These are phyloP conservation scores for Diaporthe amygdali DNA, from an alignment of 2,329 filamentous ascomycete genomes.

Conservation along the genomic window DNA sequence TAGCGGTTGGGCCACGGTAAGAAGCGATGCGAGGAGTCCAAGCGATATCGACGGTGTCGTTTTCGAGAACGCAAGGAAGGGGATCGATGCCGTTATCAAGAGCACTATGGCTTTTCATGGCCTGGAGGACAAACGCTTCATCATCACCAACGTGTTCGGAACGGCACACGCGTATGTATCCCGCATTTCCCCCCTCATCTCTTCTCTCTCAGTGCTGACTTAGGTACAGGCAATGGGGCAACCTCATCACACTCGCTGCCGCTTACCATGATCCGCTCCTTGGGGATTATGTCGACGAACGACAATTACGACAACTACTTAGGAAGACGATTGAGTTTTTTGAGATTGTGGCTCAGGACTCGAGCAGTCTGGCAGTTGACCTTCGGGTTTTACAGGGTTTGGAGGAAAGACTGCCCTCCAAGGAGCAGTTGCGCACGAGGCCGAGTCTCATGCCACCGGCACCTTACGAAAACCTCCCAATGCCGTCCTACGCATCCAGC, in stretches of 20 bases:
- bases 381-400: conserved; percentile 72
- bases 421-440: conserved; percentile 1
- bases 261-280: conserved; percentile 73
- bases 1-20: conserved; percentile 29
- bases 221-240: conserved; percentile 84
- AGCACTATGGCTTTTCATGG: conserved; percentile 84
- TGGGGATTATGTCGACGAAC: conserved; percentile 58
- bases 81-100: conserved; percentile 76
- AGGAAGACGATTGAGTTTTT: conserved; percentile 79
- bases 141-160: conserved; percentile 96
- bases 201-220: conserved; percentile 12
- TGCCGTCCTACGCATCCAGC: conserved; percentile 11
- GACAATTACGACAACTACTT: conserved; percentile 66
- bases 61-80: conserved; percentile 62
- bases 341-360: conserved; percentile 69
- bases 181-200: neutral
- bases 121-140: conserved; percentile 67
- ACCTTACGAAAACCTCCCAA: conserved; percentile 29
- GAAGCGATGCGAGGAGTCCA: conserved; percentile 41
- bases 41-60: conserved; percentile 51
- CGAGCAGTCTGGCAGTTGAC: conserved; percentile 77
- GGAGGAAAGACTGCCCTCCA: conserved; percentile 46
- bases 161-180: conserved; percentile 89
- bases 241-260: conserved; percentile 87
- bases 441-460: neutral